Percentiles rank a stretch among this genome's conserved stretches.
Evolutionary conservation across 352 stramenopile species (phyloP).

Genomic region (Globisporangium irregulare): DNA sequence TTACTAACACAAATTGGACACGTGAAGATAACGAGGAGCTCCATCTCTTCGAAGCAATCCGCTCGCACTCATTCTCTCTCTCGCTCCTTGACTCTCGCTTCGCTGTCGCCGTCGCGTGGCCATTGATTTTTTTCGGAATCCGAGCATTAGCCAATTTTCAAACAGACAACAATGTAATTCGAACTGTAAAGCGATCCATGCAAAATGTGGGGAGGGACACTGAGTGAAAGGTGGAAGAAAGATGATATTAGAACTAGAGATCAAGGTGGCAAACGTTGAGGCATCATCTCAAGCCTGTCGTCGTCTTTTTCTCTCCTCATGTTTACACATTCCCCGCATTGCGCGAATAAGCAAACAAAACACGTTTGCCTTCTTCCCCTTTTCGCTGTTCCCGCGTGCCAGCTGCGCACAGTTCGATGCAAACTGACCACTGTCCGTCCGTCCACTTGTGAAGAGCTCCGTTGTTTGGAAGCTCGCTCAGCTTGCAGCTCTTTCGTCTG

Average conservation of each 20-base stretch:
- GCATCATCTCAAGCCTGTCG: not conserved
- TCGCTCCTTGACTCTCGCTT: not conserved
- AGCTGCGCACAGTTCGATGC: not conserved
- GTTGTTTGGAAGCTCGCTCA: not conserved
- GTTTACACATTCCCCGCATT: not conserved
- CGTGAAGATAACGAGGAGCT: not conserved
- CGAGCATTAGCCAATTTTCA: not conserved
- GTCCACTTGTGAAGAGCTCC: not conserved
- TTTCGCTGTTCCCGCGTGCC: not conserved
- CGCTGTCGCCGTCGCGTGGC: not conserved
- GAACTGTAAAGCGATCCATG: not conserved
- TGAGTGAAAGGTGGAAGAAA: too few relatives aligned
- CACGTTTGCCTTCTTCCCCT: not conserved
- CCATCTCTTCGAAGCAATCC: not conserved
- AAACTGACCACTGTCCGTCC: not conserved
- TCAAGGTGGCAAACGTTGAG: not conserved
- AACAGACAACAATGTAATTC: not conserved
- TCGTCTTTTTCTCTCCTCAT: not conserved
- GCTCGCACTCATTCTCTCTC: not conserved
- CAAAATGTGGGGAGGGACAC: not conserved
- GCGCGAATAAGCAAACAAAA: not conserved
- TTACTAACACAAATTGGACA: not conserved
- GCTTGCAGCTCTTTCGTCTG: not conserved
- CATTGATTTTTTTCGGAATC: not conserved
- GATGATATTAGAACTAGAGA: not conserved